Conservation (phyloP, 2,329 filamentous ascomycete genomes). For the Periglandula ipomoeae region DNA sequence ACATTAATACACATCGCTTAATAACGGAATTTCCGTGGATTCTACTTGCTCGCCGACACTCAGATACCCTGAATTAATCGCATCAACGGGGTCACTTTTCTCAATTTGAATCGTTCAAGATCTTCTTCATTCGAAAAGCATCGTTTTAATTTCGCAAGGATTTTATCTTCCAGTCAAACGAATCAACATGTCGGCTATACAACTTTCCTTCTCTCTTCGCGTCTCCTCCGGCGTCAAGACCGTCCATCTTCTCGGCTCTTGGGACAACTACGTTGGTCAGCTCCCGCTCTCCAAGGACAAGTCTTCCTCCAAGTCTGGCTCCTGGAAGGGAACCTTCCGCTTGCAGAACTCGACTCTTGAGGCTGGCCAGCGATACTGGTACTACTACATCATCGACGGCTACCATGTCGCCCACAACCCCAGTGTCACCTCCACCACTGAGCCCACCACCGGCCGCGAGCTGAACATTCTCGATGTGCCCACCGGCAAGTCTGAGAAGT, state of each 20-base stretch:
- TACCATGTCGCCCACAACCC: slow-evolving; percentile 98
- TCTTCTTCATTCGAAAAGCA: slow-evolving; percentile 18
- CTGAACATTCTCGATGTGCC: slow-evolving; percentile 96
- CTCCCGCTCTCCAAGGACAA: slow-evolving; percentile 89
- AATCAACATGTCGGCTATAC: slow-evolving; percentile 73
- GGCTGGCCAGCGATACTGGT: slow-evolving; percentile 94
- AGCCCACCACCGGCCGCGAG: slow-evolving; percentile 94
- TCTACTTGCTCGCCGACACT: slow-evolving; percentile 45
- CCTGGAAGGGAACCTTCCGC: slow-evolving; percentile 94
- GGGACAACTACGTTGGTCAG: slow-evolving; percentile 94
- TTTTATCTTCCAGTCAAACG: slow-evolving; percentile 4
- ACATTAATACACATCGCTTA: slow-evolving; percentile 28
- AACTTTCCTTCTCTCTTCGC: slow-evolving; percentile 92
- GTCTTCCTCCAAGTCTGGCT: slow-evolving; percentile 72
- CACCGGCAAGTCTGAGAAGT: slow-evolving; percentile 31
- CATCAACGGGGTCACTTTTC: no score
- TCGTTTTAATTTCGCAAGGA: background rate
- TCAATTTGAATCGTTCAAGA: slow-evolving; percentile 18
- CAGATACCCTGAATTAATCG: background rate
- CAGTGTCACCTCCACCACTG: slow-evolving; percentile 75
- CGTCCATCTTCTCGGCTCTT: slow-evolving; percentile 93
- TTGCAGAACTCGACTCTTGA: slow-evolving; percentile 83
- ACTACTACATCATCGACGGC: slow-evolving; percentile 99
- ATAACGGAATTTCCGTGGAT: slow-evolving; percentile 42
- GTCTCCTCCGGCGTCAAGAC: slow-evolving; percentile 96